Evolutionary conservation across 2,329 filamentous ascomycete genomes (phyloP).

Genomic region (Coleophoma eucalyptorum): DNA sequence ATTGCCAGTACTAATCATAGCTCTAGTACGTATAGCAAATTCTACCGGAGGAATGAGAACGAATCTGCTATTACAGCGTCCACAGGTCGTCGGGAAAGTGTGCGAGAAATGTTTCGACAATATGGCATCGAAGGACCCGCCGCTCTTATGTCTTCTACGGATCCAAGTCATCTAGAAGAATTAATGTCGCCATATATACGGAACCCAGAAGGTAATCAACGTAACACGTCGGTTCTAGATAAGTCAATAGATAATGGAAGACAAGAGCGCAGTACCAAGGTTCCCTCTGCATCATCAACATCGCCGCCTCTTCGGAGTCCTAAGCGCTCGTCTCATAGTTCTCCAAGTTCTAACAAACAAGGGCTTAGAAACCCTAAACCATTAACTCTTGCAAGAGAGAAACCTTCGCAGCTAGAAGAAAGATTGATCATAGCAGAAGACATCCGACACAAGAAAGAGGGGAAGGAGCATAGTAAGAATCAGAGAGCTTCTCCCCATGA

Average conservation of each 20-base stretch:
- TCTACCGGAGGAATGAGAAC: no score
- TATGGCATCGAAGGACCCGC: constrained; percentile 41
- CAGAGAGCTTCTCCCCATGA: background rate
- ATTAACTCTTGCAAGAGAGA: background rate
- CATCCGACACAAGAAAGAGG: background rate
- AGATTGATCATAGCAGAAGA: background rate
- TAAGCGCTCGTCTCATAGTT: background rate
- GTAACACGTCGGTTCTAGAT: no score
- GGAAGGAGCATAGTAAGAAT: background rate
- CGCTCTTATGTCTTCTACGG: constrained; percentile 22
- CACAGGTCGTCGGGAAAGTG: constrained; percentile 35
- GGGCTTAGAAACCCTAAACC: background rate
- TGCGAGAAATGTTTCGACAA: constrained; percentile 42
- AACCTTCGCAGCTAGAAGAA: background rate
- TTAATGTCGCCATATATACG: no score
- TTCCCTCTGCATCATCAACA: background rate
- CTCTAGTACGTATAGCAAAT: no score
- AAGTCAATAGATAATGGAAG: no score
- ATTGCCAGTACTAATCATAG: no score
- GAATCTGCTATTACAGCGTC: constrained; percentile 22
- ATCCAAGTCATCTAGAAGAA: background rate
- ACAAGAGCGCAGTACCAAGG: no score
- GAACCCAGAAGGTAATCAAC: no score
- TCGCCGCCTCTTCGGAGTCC: background rate
- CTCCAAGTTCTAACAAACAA: background rate